Percentiles rank a stretch among this genome's conserved stretches.
Conservation (phyloP, 164 flowering plant species). For the Houttuynia cordata region DNA sequence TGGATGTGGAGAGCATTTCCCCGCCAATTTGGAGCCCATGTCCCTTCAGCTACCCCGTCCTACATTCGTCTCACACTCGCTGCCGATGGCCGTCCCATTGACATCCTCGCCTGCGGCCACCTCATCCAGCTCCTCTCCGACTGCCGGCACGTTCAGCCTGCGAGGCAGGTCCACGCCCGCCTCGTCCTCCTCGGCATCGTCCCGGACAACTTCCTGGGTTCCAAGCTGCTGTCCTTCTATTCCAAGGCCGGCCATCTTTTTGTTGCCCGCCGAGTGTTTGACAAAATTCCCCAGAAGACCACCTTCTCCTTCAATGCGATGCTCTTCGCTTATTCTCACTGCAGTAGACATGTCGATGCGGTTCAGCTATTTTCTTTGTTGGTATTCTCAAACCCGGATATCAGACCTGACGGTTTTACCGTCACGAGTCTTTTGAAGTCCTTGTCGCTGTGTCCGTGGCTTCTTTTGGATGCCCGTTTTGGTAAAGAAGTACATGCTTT, state of each 20-base stretch:
- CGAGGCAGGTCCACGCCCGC: slow-evolving; percentile 53
- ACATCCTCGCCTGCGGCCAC: slow-evolving; percentile 32
- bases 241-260: slow-evolving; percentile 20
- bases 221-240: slow-evolving; percentile 50
- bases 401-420: slow-evolving; percentile 31
- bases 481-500: slow-evolving; percentile 46
- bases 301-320: slow-evolving; percentile 55
- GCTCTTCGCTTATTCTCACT: slow-evolving; percentile 37
- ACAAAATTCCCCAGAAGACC: slow-evolving; percentile 35
- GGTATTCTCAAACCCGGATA: slow-evolving; percentile 2
- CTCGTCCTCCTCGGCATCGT: slow-evolving; percentile 27
- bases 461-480: slow-evolving; percentile 6
- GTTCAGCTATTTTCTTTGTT: slow-evolving; percentile 29
- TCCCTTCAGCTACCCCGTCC: not conserved
- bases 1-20: too few relatives aligned
- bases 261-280: slow-evolving; percentile 53
- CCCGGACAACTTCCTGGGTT: slow-evolving; percentile 54
- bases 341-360: slow-evolving; percentile 19
- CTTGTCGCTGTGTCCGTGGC: slow-evolving; percentile 18
- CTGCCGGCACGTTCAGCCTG: slow-evolving; percentile 30
- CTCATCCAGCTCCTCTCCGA: slow-evolving; percentile 43
- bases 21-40: too few relatives aligned
- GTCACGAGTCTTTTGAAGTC: slow-evolving; percentile 56
- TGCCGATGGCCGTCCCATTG: slow-evolving; percentile 10
- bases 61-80: not conserved